These are phyloP conservation scores for Artemisia princeps DNA, from an alignment of 140 eudicot species.

Conservation along the genomic window DNA sequence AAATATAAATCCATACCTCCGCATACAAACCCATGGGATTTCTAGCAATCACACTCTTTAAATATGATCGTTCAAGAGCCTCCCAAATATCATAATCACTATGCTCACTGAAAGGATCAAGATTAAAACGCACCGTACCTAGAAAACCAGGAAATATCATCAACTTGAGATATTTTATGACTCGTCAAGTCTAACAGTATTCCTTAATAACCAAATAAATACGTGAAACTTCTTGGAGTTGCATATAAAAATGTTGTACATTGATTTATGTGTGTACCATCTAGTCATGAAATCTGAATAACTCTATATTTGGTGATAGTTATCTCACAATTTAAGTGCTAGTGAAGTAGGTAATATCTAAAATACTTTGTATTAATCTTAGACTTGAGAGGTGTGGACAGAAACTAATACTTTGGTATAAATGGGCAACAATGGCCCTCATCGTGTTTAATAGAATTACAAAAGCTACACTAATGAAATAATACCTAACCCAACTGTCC, in stretches of 20 bases:
- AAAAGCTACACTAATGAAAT: too few species aligned
- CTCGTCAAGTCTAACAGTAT: not conserved
- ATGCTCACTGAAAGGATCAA: slow-evolving; percentile 91
- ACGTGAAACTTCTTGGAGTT: not conserved
- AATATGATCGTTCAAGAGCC: slow-evolving; percentile 83
- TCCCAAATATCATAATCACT: slow-evolving; percentile 94
- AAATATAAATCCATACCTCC: slow-evolving; percentile 48
- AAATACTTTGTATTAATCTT: too few species aligned
- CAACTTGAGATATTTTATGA: not conserved
- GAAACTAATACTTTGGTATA: too few species aligned
- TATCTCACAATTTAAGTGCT: too few species aligned
- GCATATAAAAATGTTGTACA: not conserved
- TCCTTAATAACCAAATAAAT: not conserved
- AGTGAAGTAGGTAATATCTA: too few species aligned
- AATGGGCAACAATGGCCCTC: too few species aligned
- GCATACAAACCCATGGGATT: slow-evolving; percentile 83
- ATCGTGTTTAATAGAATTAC: too few species aligned
- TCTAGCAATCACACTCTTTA: slow-evolving; percentile 67
- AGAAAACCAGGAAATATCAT: slow-evolving; percentile 15
- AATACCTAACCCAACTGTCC: too few species aligned
- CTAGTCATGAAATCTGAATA: not conserved
- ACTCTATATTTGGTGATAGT: not conserved
- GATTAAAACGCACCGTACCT: slow-evolving; percentile 92
- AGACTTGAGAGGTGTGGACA: too few species aligned
- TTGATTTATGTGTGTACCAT: not conserved